Evolutionary conservation across 176 grass and related monocot species (phyloP), one percentile per base, ranked within the genome.

Genomic region (Triticum timopheevii): DNA sequence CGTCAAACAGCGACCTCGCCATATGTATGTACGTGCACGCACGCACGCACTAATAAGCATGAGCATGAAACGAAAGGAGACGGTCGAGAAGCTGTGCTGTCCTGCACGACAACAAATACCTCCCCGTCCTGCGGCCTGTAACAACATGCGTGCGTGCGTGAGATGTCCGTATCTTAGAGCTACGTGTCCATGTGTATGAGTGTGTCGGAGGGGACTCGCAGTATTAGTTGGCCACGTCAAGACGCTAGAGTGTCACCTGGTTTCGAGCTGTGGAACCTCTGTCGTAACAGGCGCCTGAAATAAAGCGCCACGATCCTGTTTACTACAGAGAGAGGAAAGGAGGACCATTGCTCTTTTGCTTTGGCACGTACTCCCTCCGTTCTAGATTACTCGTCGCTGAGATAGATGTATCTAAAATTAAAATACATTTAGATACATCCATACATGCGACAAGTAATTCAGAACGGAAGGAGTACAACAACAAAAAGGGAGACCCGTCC

Each of bases 11-110:
- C 40, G 71, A 74, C 71, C 71, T 47, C 4, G 71, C 12, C 71
- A 24, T 23, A 16, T 74, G 42, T 74, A 74, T 42, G 71, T 74
- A 74, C 71, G 71, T 27, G 71, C 40, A 74, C 40, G 40, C 71
- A 49, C 45, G 45, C 13, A 49, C 13, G 45, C 45, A 44, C 69
- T 24, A 73, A 42, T 73, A 44, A 44, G 23, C 38, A 73, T 42
- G 20, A 44, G 23, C 38, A 73, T 42, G 10, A 42, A 44, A 69
- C 6, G 8, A 20, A 69, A 35, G 8, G 13, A 68, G 30, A 17
- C 28, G 15, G 30, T 15, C 13, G 13, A 49, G 45, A 68, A 34
- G 65, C 30, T 68, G 28, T 19, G 65, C 65, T 68, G 30, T 68
- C 30, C 30, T 68, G 30, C 30, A 5, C 30, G 30, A 67, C 30